Evolutionary conservation across 805 yeast species (phyloP).

Genomic region (Lachancea thermotolerans): DNA sequence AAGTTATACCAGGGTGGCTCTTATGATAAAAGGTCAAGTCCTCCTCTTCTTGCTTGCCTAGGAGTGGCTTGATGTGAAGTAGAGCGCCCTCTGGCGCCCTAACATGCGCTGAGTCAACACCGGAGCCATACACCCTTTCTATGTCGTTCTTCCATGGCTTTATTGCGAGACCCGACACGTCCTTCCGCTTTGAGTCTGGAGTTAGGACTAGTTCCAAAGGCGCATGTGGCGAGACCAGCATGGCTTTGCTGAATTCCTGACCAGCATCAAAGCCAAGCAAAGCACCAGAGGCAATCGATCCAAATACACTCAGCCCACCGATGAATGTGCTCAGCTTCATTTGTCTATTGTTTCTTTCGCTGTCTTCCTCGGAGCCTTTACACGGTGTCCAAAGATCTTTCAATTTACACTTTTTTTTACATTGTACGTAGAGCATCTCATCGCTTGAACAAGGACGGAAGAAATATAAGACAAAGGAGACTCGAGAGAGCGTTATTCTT

Average conservation of each 20-base stretch:
- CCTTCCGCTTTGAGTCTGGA: conserved; percentile 88
- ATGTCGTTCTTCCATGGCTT: conserved; percentile 41
- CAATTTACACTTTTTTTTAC: too few species aligned
- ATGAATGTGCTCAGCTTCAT: background rate
- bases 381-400: too few species aligned
- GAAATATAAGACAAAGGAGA: too few species aligned
- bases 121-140: conserved; percentile 73
- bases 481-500: background rate
- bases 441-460: too few species aligned
- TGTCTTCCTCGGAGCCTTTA: background rate
- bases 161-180: conserved; percentile 69
- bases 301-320: background rate
- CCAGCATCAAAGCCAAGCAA: conserved; percentile 86
- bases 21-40: conserved; percentile 41
- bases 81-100: conserved; percentile 69
- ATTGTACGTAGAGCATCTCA: too few species aligned
- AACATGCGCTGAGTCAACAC: conserved; percentile 61
- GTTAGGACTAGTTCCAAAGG: conserved; percentile 84
- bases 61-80: conserved; percentile 57
- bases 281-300: background rate
- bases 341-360: background rate
- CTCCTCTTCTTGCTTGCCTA: conserved; percentile 55
- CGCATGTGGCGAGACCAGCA: conserved; percentile 82
- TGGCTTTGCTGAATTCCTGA: conserved; percentile 79
- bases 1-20: conserved; percentile 55